Base-by-base conservation (phyloP, 129 eudicot species). In the Kitagawia praeruptora region DNA sequence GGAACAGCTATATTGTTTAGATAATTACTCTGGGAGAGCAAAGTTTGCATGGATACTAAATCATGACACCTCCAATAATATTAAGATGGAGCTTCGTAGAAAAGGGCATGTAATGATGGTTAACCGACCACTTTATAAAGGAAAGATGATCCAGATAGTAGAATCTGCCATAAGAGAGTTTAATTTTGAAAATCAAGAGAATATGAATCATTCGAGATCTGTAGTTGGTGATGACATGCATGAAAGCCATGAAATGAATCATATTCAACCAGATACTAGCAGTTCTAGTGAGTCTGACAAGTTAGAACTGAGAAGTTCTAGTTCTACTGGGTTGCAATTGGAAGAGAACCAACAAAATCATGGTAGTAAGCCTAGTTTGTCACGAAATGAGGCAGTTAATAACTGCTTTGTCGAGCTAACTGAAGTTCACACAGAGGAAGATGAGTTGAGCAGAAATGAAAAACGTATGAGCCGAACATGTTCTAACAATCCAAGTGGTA, bases 41-140 rank as follows among this genome's bases (percentile, higher is more conserved):
- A 89, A 86, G 79, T 95, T 92, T 75, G 93, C 91, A 27, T 95
- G 99, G 99, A 83, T 92, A 77, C 78, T 95, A 63, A 89, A 89
- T 76, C 99, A 95, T 31, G 97, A 92, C 77, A 92, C 94, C 63
- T 88, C 96, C 67, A 95, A 83, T 75, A 76, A 81, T 61, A 71
- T 95, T 77, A 95, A 92, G 83, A 82, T 79, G 76, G 98, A 92
- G 84, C 97, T 95, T 79, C 89, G 89, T 23, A 78, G 83, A 64
- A 81, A 91, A 54, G 96, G 98, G 54, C 93, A 95, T 86, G 19
- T 80, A 38, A 39, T 87, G 80, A 92, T 92, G 97, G 96, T 95
- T 45, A 94, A 90, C 54, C 84, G 84, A 63, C 99, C 99, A 77
- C 58, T 95, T 31, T 90, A 95, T 87, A 92, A 90, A 78, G 83